Evolutionary conservation across 306 rosid genomes (phyloP).

Genomic region (Fragaria vesca): DNA sequence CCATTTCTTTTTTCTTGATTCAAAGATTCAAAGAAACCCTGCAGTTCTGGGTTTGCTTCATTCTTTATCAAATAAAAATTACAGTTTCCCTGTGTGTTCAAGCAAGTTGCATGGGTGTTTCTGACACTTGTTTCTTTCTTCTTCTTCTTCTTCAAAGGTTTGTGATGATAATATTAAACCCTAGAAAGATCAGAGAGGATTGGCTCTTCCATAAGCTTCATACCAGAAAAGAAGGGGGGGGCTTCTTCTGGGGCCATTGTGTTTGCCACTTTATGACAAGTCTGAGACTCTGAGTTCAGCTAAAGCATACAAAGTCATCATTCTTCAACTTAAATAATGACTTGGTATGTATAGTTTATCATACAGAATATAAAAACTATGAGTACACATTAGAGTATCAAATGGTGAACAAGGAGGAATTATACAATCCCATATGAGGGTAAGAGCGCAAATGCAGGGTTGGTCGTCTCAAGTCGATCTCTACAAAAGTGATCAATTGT

Average conservation of each 20-base stretch:
- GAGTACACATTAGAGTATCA: not conserved
- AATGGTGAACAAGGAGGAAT: not conserved
- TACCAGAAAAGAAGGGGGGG: conserved; percentile 4
- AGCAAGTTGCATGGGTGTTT: conserved; percentile 16
- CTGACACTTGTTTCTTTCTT: conserved; percentile 10
- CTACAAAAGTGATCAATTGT: not conserved
- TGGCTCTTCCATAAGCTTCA: conserved; percentile 31
- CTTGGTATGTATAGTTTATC: conserved; percentile 16
- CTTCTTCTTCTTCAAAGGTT: not conserved
- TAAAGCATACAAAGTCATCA: conserved; percentile 24
- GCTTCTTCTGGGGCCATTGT: conserved; percentile 42
- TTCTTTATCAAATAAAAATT: conserved; percentile 1
- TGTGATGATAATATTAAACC: not conserved
- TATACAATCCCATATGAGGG: not conserved
- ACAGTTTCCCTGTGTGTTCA: not conserved
- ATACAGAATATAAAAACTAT: conserved; percentile 15
- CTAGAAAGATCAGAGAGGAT: not conserved
- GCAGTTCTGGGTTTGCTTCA: conserved; percentile 10
- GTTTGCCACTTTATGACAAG: conserved; percentile 52
- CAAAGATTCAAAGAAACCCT: conserved; percentile 33
- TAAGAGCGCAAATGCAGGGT: not conserved
- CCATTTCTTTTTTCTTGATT: conserved; percentile 1
- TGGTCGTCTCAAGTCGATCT: conserved; percentile 11
- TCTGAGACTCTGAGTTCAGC: conserved; percentile 8
- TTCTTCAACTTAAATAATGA: conserved; percentile 24